Base-by-base conservation (phyloP, 768 basidiomycete species). In the Cystoderma amianthinum region DNA sequence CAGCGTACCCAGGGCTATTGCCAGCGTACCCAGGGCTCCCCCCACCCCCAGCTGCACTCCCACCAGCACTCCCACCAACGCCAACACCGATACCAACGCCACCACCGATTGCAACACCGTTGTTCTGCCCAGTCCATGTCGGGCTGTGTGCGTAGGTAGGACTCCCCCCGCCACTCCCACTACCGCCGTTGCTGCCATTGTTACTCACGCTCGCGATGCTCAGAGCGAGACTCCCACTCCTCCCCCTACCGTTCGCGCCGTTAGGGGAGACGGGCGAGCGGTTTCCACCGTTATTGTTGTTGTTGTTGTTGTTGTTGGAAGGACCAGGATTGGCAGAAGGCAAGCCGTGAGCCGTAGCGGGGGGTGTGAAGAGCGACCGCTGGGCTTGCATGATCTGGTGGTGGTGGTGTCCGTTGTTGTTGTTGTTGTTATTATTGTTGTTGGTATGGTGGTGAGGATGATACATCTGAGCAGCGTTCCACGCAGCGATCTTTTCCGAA, bases 281-380 rank as follows among this genome's bases (percentile, higher is more conserved):
- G 11, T 12, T 9, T 19, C 16, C 28, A 12, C 30, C 37, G 45
- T 38, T 43, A 32, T 36, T 39, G 38, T 44, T 44, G 39, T 40
- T 34, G 16, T 38, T 28, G 15, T 38, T 42, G 32, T 32, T 42
- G n/a, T n/a, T n/a, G n/a, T n/a, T n/a, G n/a, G n/a, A n/a, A n/a
- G n/a, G n/a, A n/a, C n/a, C n/a, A n/a, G n/a, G n/a, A n/a, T n/a
- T n/a, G n/a, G n/a, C n/a, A 13, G 44, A 35, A 19, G 47, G 15
- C 39, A 51, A 45, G 28, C 48, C 48, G 38, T 54, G 51, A 15
- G 53, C 45, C 2, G 46, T 37, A 11, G 53, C 49, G 22, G 55
- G 54, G 12, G 54, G 50, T 2, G 55, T 56, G 42, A 50, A 56
- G 19, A 56, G 47, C 3, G 51, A 46, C 11, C 51, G 44, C n/a